phyloP scores from a whole-genome alignment of 163 green algal species.

The Scenedesmus sp. region DNA sequence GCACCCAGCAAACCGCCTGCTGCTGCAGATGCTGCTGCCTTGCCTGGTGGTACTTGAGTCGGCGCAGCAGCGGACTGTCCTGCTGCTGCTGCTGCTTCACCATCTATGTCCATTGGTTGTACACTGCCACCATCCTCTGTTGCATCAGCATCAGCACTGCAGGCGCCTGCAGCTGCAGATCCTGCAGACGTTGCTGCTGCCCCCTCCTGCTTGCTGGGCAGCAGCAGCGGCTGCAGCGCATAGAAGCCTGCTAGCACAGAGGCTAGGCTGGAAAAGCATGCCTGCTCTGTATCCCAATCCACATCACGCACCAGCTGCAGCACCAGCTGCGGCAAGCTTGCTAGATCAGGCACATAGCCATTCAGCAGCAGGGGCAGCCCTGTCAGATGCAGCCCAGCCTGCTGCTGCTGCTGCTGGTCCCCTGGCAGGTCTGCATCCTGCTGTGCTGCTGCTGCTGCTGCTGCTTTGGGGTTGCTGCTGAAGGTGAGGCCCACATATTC shows the following conservation, averaged over 20 bases:
- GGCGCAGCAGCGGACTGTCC: too few relatives aligned
- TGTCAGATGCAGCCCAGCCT: slow-evolving; percentile 54
- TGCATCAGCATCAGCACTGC: too few relatives aligned
- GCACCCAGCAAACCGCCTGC: slow-evolving; percentile 17
- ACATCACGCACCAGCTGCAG: slow-evolving; percentile 81
- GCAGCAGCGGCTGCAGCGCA: slow-evolving; percentile 57
- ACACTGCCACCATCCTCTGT: background rate
- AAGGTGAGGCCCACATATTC: slow-evolving; percentile 80
- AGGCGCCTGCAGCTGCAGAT: background rate
- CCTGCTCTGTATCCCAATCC: slow-evolving; percentile 85
- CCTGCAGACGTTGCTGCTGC: slow-evolving; percentile 49
- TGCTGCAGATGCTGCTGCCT: slow-evolving; percentile 10
- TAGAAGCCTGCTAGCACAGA: slow-evolving; percentile 78
- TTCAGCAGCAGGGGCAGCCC: slow-evolving; percentile 84
- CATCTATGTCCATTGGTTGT: slow-evolving; percentile 7
- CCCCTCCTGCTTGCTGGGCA: background rate
- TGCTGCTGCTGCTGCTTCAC: background rate
- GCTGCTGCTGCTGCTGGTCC: background rate
- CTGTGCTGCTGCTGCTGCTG: slow-evolving; percentile 28
- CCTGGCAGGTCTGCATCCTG: background rate
- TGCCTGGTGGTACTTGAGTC: background rate
- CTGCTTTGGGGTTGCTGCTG: background rate
- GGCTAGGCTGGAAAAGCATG: slow-evolving; percentile 78
- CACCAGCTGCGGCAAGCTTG: slow-evolving; percentile 83
- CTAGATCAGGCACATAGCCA: slow-evolving; percentile 74